Percentiles rank a stretch among this genome's conserved stretches.
phyloP scores from a whole-genome alignment of 768 basidiomycete genomes.

The Amyloporia xantha region DNA sequence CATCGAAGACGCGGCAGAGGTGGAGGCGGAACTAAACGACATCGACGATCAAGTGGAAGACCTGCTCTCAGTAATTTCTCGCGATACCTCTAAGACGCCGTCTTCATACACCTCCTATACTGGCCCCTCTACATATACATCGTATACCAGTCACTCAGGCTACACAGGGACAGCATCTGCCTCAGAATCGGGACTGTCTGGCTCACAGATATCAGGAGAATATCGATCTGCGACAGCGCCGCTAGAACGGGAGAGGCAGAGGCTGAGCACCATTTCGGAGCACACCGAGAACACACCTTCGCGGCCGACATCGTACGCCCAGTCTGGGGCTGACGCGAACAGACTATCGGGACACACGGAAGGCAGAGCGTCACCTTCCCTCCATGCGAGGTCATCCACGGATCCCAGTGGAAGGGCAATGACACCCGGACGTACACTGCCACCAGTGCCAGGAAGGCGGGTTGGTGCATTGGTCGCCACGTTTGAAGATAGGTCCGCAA shows the following conservation, averaged over 20 bases:
- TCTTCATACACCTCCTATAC: conserved; percentile 11
- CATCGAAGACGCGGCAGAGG: conserved; percentile 41
- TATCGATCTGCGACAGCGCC: conserved; percentile 29
- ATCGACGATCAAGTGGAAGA: conserved; percentile 49
- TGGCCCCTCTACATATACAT: conserved; percentile 13
- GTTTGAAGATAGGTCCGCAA: conserved; percentile 51
- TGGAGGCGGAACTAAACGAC: conserved; percentile 48
- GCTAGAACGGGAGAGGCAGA: conserved; percentile 31
- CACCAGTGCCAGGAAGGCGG: conserved; percentile 34
- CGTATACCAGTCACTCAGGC: conserved; percentile 23
- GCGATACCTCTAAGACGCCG: conserved; percentile 25
- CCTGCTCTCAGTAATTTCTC: conserved; percentile 58
- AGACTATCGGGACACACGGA: conserved; percentile 41
- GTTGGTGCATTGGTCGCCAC: conserved; percentile 69
- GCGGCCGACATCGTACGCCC: conserved; percentile 43
- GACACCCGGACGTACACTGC: conserved; percentile 23
- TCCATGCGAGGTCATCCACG: conserved; percentile 52
- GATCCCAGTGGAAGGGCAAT: conserved; percentile 44
- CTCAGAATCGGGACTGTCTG: conserved; percentile 9
- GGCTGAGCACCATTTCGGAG: conserved; percentile 74
- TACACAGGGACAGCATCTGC: conserved; percentile 20
- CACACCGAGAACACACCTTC: conserved; percentile 61
- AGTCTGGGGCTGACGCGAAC: conserved; percentile 28
- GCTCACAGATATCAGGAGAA: conserved; percentile 17
- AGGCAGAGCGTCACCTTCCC: conserved; percentile 30